Base-by-base conservation (phyloP, 352 stramenopile genomes). In the Paralagenidium karlingii region DNA sequence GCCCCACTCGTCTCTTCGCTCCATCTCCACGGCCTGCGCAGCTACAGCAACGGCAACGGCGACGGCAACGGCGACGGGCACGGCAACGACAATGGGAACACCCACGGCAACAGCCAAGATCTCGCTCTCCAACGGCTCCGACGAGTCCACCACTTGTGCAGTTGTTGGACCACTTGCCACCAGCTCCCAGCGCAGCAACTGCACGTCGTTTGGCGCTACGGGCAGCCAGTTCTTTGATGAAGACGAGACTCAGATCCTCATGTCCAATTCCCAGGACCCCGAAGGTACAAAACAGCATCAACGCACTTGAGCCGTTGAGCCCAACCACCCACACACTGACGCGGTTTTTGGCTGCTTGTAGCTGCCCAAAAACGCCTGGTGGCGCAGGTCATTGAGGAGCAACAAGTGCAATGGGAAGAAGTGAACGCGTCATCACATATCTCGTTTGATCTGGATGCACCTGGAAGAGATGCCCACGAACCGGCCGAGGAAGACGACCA, bases 161-260 rank as follows among this genome's bases (percentile, higher is more conserved):
- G 28, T 40, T 43, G 34, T 38, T 24, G 12, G 32, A 39, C 11
- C n/a, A n/a, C 16, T 24, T 19, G 36, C 55, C n/a, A 34, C 27
- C 32, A 42, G 13, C 40, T 57, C 9, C 15, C n/a, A n/a, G n/a
- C n/a, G n/a, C 26, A 2, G 38, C 45, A 68, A n/a, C 38, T 30
- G 2, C 30, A 33, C 18, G 27, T 47, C 3, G 60, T n/a, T n/a
- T n/a, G n/a, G n/a, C n/a, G n/a, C n/a, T n/a, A n/a, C n/a, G n/a
- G n/a, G n/a, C n/a, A n/a, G n/a, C n/a, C n/a, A 71, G 4, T 62
- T 74, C 12, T 56, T 78, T 10, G 74, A 87, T 31, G 75, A 85
- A 43, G 70, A 88, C 21, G 75, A 85, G 58, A 88, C 75, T 29
- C 75, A 88, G 59, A 88, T 88, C 45, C 34, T 69, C 28, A 85